Evolutionary conservation across 495 filamentous ascomycete genomes (phyloP), one percentile per base, ranked within the genome.

Genomic region (Darksidea phi): DNA sequence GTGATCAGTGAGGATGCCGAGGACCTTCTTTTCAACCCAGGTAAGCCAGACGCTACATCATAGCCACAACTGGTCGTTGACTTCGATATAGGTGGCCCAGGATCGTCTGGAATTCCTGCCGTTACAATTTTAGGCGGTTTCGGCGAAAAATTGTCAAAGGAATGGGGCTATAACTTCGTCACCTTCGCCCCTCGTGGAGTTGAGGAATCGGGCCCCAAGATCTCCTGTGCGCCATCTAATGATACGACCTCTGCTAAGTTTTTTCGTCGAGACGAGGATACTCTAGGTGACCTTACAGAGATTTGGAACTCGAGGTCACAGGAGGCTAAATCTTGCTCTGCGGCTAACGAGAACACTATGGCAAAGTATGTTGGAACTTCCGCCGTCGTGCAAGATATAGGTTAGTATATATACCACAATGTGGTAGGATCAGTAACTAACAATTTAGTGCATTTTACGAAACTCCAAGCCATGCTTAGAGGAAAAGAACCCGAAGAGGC

Each of bases 121-220:
- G 25, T 28, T 10, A 12, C 12, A 13, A 34, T 57, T 12, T 2
- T 57, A 13, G 32, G 28, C 13, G 12, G n/a, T 17, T n/a, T n/a
- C n/a, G 54, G 54, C 18, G 17, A 48, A 24, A n/a, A 46, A 20
- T n/a, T n/a, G 4, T 38, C 20, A 11, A 24, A 57, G 20, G n/a
- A 47, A 57, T 57, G 54, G 43, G 55, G 43, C 24, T 36, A 21
- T 1, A 58, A 58, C 46, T 23, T 48, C 18, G 45, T 58, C 46
- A 58, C 24, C 42, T 58, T 58, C 24, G 55, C 48, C 41, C 55
- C 55, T 18, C 55, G 55, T 5, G 32, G 55, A 8, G 55, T 58
- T 17, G n/a, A 28, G n/a, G 36, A 48, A 2, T 18, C 43, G 13
- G 43, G 43, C 21, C 55, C 43, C 18, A 17, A 2, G 13, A 48